phyloP scores from a whole-genome alignment of 2,329 filamentous ascomycete species.

The Clonostachys sp. region DNA sequence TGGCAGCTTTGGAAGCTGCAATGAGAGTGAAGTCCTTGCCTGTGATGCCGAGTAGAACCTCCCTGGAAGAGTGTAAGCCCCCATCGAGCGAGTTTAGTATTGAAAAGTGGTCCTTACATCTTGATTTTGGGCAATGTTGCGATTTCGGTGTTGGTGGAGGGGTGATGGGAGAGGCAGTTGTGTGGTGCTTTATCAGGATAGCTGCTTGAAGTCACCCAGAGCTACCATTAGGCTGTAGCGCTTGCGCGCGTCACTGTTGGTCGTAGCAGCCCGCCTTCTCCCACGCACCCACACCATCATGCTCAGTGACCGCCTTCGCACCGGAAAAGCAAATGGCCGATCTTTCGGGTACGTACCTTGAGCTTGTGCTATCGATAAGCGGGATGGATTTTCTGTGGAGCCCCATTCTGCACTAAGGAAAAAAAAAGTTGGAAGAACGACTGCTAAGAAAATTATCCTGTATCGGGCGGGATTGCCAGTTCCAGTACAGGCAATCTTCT shows the following conservation, averaged over 20 bases:
- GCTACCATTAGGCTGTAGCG: conserved; percentile 25
- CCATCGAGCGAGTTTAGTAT: not conserved
- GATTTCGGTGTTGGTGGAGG: not conserved
- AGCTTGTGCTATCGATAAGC: not conserved
- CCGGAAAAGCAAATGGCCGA: conserved; percentile 2
- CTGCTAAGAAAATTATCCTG: too few relatives aligned
- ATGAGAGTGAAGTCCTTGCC: conserved; percentile 99
- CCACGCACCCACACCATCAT: conserved; percentile 1
- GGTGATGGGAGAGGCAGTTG: not conserved
- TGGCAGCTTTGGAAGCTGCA: conserved; percentile 94
- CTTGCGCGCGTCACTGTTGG: conserved; percentile 21
- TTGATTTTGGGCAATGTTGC: conserved; percentile 1
- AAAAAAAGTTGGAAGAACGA: conserved; percentile 4
- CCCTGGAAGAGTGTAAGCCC: conserved; percentile 50
- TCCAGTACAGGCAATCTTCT: not conserved
- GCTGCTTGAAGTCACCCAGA: not conserved
- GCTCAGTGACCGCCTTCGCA: conserved; percentile 7
- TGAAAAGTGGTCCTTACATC: conserved; percentile 1
- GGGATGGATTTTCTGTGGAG: too few relatives aligned
- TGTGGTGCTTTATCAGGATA: not conserved
- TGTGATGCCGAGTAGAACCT: conserved; percentile 95
- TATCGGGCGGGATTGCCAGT: too few relatives aligned
- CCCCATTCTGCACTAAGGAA: not conserved
- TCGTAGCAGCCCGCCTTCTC: not conserved
- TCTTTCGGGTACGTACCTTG: too few relatives aligned